These are phyloP conservation scores for Aspergillus pseudoglaucus DNA, from an alignment of 2,329 filamentous ascomycete genomes.

Conservation along the genomic window DNA sequence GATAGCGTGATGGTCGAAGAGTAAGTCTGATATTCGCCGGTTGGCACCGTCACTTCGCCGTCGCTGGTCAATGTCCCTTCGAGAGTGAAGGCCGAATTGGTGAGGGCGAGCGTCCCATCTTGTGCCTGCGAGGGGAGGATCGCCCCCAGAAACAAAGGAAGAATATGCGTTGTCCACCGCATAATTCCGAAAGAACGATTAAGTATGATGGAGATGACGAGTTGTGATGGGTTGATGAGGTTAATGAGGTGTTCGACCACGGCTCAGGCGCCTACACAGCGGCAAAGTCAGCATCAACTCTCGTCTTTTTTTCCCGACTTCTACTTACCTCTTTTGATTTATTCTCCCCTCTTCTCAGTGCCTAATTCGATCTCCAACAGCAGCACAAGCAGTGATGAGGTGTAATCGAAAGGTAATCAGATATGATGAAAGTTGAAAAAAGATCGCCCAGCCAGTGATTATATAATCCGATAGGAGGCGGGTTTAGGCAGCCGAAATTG, in stretches of 20 bases:
- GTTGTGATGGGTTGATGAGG: not conserved
- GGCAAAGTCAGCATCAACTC: no score
- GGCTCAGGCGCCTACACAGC: no score
- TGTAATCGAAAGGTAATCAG: no score
- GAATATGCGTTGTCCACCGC: not conserved
- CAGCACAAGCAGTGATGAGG: no score
- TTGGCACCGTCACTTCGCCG: slow-evolving; percentile 25
- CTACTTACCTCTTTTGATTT: no score
- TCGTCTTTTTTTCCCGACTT: no score
- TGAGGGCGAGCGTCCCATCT: slow-evolving; percentile 4
- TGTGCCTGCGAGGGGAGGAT: not conserved
- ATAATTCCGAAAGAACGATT: not conserved
- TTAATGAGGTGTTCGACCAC: not conserved
- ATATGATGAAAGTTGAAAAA: no score
- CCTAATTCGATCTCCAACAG: no score
- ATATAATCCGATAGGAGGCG: no score
- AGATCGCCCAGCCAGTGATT: no score
- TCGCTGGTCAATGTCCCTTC: slow-evolving; percentile 18
- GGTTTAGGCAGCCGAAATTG: no score
- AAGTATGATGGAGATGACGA: not conserved
- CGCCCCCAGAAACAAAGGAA: not conserved
- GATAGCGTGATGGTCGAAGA: slow-evolving; percentile 28
- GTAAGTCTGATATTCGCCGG: slow-evolving; percentile 34
- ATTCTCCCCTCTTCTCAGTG: no score
- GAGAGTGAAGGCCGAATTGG: slow-evolving; percentile 11